Percentiles rank a stretch among this genome's conserved stretches.
These are phyloP conservation scores for Trichoderma polysporum DNA, from an alignment of 2,329 filamentous ascomycete genomes.

Conservation along the genomic window DNA sequence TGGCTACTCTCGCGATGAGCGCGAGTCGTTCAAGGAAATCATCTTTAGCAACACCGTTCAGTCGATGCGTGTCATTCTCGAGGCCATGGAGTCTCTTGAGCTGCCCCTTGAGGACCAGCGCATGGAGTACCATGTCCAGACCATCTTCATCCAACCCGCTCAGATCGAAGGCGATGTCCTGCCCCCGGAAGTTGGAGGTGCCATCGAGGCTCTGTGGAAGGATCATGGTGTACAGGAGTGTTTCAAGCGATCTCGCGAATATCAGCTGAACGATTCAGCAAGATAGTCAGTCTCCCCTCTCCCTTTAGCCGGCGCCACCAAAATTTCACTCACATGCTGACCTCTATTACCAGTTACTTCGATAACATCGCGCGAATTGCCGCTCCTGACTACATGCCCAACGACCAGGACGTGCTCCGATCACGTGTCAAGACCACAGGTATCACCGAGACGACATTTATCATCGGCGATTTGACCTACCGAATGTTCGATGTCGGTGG, in stretches of 20 bases:
- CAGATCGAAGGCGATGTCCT: conserved; percentile 95
- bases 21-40: conserved; percentile 69
- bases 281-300: conserved; percentile 72
- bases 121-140: conserved; percentile 96
- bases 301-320: background rate
- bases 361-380: conserved; percentile 91
- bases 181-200: conserved; percentile 89
- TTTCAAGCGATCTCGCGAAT: conserved; percentile 93
- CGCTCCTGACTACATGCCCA: conserved; percentile 88
- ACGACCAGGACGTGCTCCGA: conserved; percentile 90
- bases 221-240: conserved; percentile 91
- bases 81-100: conserved; percentile 68
- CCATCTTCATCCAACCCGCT: conserved; percentile 96
- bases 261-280: conserved; percentile 93
- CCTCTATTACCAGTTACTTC: conserved; percentile 71
- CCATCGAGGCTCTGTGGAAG: conserved; percentile 90
- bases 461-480: conserved; percentile 91
- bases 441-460: conserved; percentile 96
- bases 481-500: conserved; percentile 98
- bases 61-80: conserved; percentile 67
- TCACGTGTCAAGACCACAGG: conserved; percentile 97
- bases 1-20: conserved; percentile 89
- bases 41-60: conserved; percentile 71
- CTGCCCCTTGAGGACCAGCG: conserved; percentile 86
- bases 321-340: background rate